Evolutionary conservation across 306 rosid species (phyloP).

Genomic region (Castanopsis chinensis): DNA sequence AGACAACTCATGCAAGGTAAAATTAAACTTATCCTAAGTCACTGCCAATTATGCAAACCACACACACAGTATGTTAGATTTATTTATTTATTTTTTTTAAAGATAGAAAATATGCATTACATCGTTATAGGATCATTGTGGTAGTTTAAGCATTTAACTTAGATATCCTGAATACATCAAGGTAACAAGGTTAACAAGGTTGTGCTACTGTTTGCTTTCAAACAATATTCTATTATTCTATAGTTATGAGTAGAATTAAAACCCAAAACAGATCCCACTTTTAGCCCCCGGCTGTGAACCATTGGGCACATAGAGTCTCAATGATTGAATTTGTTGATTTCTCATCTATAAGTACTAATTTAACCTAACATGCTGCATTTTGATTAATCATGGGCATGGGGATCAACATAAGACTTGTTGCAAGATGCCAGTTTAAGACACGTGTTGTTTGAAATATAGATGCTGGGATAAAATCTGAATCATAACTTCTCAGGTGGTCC

Average conservation of each 20-base stretch:
- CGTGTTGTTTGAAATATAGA: not conserved
- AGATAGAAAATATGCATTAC: not conserved
- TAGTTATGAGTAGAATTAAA: conserved; percentile 10
- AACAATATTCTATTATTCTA: not conserved
- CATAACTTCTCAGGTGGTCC: not conserved
- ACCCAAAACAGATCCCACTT: not conserved
- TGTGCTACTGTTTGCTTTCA: not conserved
- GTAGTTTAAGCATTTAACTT: not conserved
- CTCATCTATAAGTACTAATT: not conserved
- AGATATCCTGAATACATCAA: not conserved
- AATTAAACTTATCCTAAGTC: not conserved
- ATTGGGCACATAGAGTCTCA: conserved; percentile 10
- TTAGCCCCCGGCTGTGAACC: not conserved
- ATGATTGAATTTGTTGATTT: not conserved
- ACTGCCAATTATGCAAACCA: not conserved
- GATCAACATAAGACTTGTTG: not conserved
- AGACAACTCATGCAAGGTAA: conserved; percentile 8
- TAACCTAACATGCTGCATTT: not conserved
- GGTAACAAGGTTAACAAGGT: not conserved
- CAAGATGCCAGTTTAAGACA: not conserved
- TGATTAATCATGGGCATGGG: not conserved
- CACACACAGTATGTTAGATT: not conserved
- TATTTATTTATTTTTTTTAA: not conserved
- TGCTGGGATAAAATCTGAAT: not conserved
- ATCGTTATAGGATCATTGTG: not conserved